Evolutionary conservation across 2,329 filamentous ascomycete species (phyloP), one percentile per base, ranked within the genome.

Genomic region (Pestalotiopsis sp.): DNA sequence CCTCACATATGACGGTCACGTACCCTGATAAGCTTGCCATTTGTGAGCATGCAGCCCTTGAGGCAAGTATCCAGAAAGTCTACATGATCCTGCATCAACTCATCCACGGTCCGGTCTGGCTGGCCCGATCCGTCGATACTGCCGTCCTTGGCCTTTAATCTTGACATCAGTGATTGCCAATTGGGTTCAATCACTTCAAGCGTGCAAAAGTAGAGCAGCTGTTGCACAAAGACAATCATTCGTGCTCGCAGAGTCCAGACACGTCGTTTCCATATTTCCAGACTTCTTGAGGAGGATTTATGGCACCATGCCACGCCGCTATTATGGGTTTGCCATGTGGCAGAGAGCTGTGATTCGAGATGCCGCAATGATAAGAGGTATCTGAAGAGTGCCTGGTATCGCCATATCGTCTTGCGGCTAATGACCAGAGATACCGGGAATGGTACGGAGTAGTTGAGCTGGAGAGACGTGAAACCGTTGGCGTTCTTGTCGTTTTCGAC

Each of bases 1-100:
- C 41, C 2, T 45, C 13, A 13, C 41, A 36, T 56, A 49, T n/a
- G 49, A 9, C 4, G 13, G 9, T 63, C 12, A 36, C 85, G 72
- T 87, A 97, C 95, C 81, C 94, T 92, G 5, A 99, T 83, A 6
- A 99, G 86, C 82, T 97, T 98, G 77, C 93, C 94, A 80, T 99
- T 98, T 23, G 96, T 99, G 72, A 99, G 86, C 94, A 98, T 98
- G 84, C 96, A 98, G 82, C 98, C 96, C 82, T 98, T 99, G 75
- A 99, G 85, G 79, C 96, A 99, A 3, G 96, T 98, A 75, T 98
- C 96, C 62, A 99, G 83, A 79, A 99, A 99, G 81, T 98, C 96
- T 70, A 99, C 95, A 81, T 99, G 96, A 77, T 98, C 95, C 82
- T 98, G 94, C 96, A 99, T 99, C 77, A 99, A 83, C 82, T 98